These are phyloP conservation scores for Marasmius fiardii DNA, from an alignment of 1,284 basidiomycete species.

Conservation along the genomic window DNA sequence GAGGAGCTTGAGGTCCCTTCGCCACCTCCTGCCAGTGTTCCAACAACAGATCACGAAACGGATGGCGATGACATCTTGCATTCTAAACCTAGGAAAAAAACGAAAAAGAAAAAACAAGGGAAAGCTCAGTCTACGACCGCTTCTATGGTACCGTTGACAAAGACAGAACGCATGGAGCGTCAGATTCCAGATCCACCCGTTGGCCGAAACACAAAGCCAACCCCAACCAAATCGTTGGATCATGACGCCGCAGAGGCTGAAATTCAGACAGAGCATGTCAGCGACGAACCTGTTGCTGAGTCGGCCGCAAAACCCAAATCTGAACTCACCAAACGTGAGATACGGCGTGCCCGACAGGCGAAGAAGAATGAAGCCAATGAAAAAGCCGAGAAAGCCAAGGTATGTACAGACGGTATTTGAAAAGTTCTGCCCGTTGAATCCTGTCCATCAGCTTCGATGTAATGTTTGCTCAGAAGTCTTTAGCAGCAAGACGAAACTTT, in stretches of 20 bases:
- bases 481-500: conserved; percentile 75
- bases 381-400: conserved; percentile 21
- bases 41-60: neutral
- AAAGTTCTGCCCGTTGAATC: neutral
- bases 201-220: conserved; percentile 16
- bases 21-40: neutral
- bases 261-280: neutral
- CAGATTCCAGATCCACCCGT: conserved; percentile 7
- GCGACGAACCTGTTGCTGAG: neutral
- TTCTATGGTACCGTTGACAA: conserved; percentile 20
- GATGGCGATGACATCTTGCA: neutral
- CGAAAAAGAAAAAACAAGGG: conserved; percentile 17
- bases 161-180: conserved; percentile 19
- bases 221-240: conserved; percentile 18
- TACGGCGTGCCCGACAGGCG: conserved; percentile 73
- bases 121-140: conserved; percentile 12
- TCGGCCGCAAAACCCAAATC: conserved; percentile 6
- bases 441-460: conserved; percentile 41
- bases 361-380: conserved; percentile 62
- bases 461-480: conserved; percentile 72
- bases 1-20: neutral
- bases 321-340: conserved; percentile 77
- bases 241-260: conserved; percentile 5
- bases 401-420: neutral
- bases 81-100: conserved; percentile 13